A percentile compares a stretch with the other conserved stretches of the same genome.
These are phyloP conservation scores for Mesostigma viride DNA, from an alignment of 139 green algal genomes.

Conservation along the genomic window DNA sequence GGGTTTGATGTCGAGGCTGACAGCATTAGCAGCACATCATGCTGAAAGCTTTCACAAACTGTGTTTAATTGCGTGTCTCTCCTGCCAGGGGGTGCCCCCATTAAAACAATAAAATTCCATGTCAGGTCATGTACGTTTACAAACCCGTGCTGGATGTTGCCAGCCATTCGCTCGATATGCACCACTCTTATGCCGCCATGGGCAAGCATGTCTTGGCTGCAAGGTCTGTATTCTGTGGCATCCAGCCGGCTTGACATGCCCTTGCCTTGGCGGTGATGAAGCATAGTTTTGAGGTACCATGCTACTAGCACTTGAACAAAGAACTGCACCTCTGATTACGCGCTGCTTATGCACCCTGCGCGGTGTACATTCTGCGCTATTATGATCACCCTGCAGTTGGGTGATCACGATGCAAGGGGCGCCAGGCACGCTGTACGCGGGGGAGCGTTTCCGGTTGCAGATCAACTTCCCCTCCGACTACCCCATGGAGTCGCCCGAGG, in stretches of 20 bases:
- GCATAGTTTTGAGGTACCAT: not conserved
- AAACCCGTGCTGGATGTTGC: no score
- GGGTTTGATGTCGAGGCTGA: no score
- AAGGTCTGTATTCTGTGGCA: not conserved
- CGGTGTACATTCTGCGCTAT: not conserved
- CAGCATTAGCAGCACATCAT: no score
- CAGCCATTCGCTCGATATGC: no score
- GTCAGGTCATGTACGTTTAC: no score
- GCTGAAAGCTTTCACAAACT: no score
- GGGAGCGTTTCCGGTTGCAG: conserved; percentile 44
- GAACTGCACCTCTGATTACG: not conserved
- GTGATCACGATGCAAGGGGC: conserved; percentile 23
- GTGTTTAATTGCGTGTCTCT: no score
- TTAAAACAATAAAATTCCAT: no score
- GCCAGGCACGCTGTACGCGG: conserved; percentile 19
- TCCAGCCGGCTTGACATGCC: not conserved
- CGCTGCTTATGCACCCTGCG: not conserved
- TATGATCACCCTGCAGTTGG: conserved; percentile 17
- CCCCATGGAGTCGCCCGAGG: conserved; percentile 72
- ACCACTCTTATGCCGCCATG: no score
- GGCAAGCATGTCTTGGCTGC: not conserved
- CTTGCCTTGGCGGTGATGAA: not conserved
- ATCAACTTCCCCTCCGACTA: conserved; percentile 62
- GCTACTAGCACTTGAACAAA: no score
- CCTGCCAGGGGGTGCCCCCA: no score